Evolutionary conservation across 257 asterid species (phyloP), one percentile per base, ranked within the genome.

Genomic region (Agastache rugosa): DNA sequence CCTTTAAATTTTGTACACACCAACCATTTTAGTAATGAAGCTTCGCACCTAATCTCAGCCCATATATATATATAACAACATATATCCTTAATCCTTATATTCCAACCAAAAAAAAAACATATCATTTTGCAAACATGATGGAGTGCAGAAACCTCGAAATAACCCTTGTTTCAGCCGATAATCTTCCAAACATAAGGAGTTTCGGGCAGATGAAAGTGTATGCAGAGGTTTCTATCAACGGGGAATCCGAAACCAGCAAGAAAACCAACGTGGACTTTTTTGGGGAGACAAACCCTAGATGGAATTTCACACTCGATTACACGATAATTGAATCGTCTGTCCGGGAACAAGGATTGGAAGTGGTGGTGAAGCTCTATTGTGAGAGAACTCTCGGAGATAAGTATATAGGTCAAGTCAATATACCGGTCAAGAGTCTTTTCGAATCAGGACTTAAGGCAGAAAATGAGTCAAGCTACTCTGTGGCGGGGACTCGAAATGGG

Each of bases 381-480:
- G 9, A 65, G 60, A 64, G 77, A 22, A 42, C 58, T 6, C 2
- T 70, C 0, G 73, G 75, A 3, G 79, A 79, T 23, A 19, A 15
- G 67, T 17, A 48, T 8, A 50, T 77, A 1, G 84, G 84, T 23
- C 63, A 79, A 16, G 81, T 79, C 66, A 64, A 42, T 7, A 35
- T 83, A 7, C 73, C 82, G 0, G n/a, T 83, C 19, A 74, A 65
- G 78, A 62, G 72, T n/a, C 78, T 79, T 11, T 77, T 72, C 14
- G 76, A 78, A 11, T n/a, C 2, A 17, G 78, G 81, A 19, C 19
- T 56, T 3, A 34, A 0, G 37, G 51, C 71, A 22, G 67, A 16
- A 11, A 34, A 16, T 3, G 58, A 14, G 9, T 11, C 66, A 27
- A 60, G 72, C 5, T 77, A 55, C 20, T 7, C 1, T 10, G 61